These are phyloP conservation scores for Pisolithus sp. DNA, from an alignment of 768 basidiomycete genomes.

Conservation along the genomic window DNA sequence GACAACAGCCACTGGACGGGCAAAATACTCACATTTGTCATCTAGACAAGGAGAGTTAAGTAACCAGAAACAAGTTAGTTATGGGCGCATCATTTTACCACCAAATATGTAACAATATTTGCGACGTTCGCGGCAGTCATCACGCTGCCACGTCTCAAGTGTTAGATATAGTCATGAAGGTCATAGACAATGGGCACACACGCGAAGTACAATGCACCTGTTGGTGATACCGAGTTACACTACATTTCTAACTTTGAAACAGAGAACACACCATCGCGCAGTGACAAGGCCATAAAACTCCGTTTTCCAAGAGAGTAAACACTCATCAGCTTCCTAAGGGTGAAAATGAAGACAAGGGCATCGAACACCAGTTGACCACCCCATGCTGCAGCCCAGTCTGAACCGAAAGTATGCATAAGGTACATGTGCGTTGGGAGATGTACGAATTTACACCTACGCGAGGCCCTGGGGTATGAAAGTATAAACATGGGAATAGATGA, in stretches of 20 bases:
- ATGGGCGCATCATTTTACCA: not conserved
- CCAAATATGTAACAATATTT: not conserved
- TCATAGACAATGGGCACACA: not conserved
- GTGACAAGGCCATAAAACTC: not conserved
- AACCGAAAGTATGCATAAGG: not conserved
- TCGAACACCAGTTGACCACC: conserved; percentile 12
- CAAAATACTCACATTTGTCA: too few species aligned
- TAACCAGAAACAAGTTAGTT: too few species aligned
- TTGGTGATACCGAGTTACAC: not conserved
- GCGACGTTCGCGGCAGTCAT: not conserved
- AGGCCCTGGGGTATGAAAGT: too few species aligned
- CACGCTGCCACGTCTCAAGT: not conserved
- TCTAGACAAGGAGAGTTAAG: too few species aligned
- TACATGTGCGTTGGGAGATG: too few species aligned
- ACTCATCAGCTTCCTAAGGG: conserved; percentile 1
- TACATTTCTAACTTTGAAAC: not conserved
- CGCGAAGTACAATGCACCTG: not conserved
- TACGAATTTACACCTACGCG: too few species aligned
- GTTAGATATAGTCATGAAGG: not conserved
- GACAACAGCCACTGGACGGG: too few species aligned
- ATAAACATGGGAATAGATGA: too few species aligned
- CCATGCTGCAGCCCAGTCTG: not conserved
- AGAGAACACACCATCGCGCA: not conserved
- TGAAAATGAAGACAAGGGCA: conserved; percentile 10
- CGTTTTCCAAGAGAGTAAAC: not conserved